These are phyloP conservation scores for Polychaeton citri DNA, from an alignment of 2,329 filamentous ascomycete species.

Conservation along the genomic window DNA sequence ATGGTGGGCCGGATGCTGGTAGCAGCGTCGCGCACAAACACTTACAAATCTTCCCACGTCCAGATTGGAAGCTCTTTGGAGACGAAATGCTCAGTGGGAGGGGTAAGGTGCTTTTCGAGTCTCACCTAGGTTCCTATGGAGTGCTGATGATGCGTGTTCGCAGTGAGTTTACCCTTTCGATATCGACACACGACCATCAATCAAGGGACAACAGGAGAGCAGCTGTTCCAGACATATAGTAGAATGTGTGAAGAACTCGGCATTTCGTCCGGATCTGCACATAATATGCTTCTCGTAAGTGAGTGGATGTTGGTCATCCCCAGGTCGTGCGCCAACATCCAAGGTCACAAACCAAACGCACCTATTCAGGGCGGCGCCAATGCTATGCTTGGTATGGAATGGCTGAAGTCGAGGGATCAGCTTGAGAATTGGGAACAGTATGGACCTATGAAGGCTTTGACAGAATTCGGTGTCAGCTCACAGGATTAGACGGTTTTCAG, in stretches of 20 bases:
- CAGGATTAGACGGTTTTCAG: too few species aligned
- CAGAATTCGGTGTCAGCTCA: constrained; percentile 7
- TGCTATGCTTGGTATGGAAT: constrained; percentile 24
- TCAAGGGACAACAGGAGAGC: constrained; percentile 2
- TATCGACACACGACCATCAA: constrained; percentile 5
- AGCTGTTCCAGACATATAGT: constrained; percentile 9
- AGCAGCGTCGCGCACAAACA: constrained; percentile 33
- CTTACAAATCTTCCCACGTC: constrained; percentile 28
- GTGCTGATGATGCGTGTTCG: too few species aligned
- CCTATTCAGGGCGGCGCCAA: constrained; percentile 14
- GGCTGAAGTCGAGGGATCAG: constrained; percentile 8
- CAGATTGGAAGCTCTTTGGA: constrained; percentile 14
- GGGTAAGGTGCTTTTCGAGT: too few species aligned
- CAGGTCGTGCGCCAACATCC: constrained; percentile 14
- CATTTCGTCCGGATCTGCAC: constrained; percentile 10
- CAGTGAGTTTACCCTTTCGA: neutral
- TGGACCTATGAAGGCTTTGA: constrained; percentile 7
- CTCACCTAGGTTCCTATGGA: too few species aligned
- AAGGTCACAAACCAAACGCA: constrained; percentile 3
- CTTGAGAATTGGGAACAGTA: constrained; percentile 6
- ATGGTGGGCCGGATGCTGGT: constrained; percentile 32
- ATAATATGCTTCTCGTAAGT: constrained; percentile 23
- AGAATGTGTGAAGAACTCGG: constrained; percentile 5
- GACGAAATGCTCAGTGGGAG: constrained; percentile 3
- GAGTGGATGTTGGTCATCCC: constrained; percentile 24